These are phyloP conservation scores for Saccharomyces hybrid DNA, from an alignment of 1,139 yeast species.

Conservation along the genomic window DNA sequence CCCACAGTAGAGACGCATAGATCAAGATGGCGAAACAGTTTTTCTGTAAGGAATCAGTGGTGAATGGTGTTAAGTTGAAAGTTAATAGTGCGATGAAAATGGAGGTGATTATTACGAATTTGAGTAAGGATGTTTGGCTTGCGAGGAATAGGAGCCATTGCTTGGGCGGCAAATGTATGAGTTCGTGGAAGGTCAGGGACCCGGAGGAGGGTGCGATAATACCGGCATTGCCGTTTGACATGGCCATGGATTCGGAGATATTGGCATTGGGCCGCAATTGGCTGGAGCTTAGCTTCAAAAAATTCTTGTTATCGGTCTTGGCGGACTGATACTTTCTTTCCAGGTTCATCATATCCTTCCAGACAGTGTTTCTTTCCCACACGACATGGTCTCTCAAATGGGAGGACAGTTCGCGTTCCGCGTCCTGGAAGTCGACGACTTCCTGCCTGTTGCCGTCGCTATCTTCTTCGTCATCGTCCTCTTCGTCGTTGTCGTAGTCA, in stretches of 20 bases:
- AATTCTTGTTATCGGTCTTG: conserved; percentile 31
- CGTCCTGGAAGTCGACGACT: conserved; percentile 28
- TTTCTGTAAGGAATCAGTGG: conserved; percentile 57
- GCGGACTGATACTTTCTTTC: conserved; percentile 65
- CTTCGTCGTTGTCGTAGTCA: not conserved
- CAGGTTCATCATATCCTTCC: conserved; percentile 91
- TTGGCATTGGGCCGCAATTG: not conserved
- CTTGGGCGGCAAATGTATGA: conserved; percentile 10
- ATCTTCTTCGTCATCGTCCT: not conserved
- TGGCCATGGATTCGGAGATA: not conserved
- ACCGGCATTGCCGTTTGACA: not conserved
- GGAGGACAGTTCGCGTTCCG: conserved; percentile 61
- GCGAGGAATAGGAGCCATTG: conserved; percentile 14
- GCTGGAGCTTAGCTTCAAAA: not conserved
- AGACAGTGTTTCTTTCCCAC: conserved; percentile 93
- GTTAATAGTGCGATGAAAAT: conserved; percentile 43
- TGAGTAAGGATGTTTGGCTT: conserved; percentile 29
- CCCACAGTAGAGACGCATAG: conserved; percentile 81
- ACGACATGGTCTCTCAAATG: conserved; percentile 86
- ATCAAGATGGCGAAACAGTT: conserved; percentile 78
- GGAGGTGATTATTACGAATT: conserved; percentile 39
- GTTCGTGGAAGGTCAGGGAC: conserved; percentile 11
- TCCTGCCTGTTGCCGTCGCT: conserved; percentile 1
- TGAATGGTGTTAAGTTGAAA: conserved; percentile 46
- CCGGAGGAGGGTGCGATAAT: not conserved